Percentiles rank a stretch among this genome's conserved stretches.
phyloP scores from a whole-genome alignment of 2,329 filamentous ascomycete species.

The Triangularia setosa region DNA sequence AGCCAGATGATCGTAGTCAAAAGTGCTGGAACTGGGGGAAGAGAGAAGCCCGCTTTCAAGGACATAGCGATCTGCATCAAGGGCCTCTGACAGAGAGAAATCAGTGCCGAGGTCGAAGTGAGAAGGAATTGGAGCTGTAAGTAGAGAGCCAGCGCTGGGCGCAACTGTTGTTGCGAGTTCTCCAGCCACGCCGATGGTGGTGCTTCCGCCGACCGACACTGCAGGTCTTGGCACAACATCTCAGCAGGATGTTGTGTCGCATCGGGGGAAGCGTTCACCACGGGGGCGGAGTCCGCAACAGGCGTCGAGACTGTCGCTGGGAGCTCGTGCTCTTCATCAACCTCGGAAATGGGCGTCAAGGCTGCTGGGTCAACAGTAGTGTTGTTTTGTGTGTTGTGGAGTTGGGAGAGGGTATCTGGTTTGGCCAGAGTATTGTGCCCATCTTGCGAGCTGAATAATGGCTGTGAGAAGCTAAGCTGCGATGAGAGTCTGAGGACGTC shows the following conservation, averaged over 20 bases:
- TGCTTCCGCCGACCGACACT: constrained; percentile 87
- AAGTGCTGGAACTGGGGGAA: constrained; percentile 64
- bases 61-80: constrained; percentile 71
- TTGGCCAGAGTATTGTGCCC: constrained; percentile 28
- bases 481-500: constrained; percentile 37
- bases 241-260: constrained; percentile 99
- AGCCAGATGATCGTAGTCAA: constrained; percentile 65
- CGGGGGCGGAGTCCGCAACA: constrained; percentile 25
- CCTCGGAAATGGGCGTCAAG: constrained; percentile 49
- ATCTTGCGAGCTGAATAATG: constrained; percentile 52
- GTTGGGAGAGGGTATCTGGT: constrained; percentile 34
- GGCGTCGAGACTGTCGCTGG: constrained; percentile 24
- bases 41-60: constrained; percentile 72
- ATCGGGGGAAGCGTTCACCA: constrained; percentile 61
- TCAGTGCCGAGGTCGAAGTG: constrained; percentile 65
- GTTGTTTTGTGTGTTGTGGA: constrained; percentile 32
- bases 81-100: constrained; percentile 64
- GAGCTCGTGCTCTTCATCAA: constrained; percentile 28
- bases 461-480: constrained; percentile 55
- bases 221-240: constrained; percentile 99
- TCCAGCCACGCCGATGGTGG: constrained; percentile 40
- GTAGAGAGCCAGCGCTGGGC: constrained; percentile 40
- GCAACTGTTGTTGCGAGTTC: constrained; percentile 41
- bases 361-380: constrained; percentile 59
- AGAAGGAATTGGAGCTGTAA: constrained; percentile 58